Evolutionary conservation across 140 eudicot species (phyloP).

Genomic region (Artemisia princeps): DNA sequence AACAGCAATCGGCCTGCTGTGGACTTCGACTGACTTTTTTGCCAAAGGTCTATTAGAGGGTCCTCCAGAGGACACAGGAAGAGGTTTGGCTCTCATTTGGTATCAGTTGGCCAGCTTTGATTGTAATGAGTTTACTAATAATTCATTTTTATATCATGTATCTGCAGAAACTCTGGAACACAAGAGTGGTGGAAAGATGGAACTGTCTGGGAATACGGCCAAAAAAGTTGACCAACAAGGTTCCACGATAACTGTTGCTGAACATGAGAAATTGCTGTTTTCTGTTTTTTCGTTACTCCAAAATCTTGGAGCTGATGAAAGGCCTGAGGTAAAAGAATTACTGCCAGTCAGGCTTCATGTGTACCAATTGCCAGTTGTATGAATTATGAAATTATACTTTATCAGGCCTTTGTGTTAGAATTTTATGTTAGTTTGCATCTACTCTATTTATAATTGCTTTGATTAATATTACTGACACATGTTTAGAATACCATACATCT

Average conservation of each 20-base stretch:
- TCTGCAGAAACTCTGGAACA: conserved; percentile 34
- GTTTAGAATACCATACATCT: no score
- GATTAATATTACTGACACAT: no score
- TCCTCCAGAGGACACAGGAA: conserved; percentile 39
- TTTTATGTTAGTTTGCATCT: no score
- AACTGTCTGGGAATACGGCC: conserved; percentile 18
- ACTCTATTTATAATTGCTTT: no score
- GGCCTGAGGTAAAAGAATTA: conserved; percentile 74
- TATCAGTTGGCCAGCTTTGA: conserved; percentile 10
- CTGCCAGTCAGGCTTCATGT: conserved; percentile 1
- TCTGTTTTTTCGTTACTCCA: conserved; percentile 80
- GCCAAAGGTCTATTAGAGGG: conserved; percentile 54
- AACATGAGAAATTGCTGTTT: conserved; percentile 60
- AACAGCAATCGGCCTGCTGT: conserved; percentile 87
- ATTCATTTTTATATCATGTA: neutral
- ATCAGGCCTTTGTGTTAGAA: neutral
- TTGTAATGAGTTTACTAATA: conserved; percentile 4
- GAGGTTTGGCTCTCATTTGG: conserved; percentile 38
- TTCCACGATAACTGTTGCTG: conserved; percentile 37
- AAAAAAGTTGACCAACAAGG: conserved; percentile 34
- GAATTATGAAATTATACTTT: neutral
- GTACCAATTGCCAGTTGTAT: neutral
- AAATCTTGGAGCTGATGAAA: conserved; percentile 85
- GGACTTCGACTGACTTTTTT: conserved; percentile 94
- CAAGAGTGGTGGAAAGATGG: conserved; percentile 38